Evolutionary conservation across 768 basidiomycete genomes (phyloP), one percentile per base, ranked within the genome.

Genomic region (Mycena latifolia): DNA sequence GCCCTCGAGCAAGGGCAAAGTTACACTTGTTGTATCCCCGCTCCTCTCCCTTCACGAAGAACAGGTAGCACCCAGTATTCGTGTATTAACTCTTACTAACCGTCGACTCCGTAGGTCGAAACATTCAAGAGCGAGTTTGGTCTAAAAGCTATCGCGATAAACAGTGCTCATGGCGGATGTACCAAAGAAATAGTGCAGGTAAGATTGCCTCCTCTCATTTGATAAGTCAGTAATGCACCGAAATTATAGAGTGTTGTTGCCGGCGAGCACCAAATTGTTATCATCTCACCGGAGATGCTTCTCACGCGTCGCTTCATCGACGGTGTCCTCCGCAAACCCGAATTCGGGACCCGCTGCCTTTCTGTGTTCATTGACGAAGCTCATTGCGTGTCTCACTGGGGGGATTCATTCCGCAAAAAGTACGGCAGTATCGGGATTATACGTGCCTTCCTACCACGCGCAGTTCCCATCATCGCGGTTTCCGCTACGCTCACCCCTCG

Each of bases 311-410:
- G 56, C 0, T 65, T 65, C 43, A 47, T 65, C 10, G 63, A 65
- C 24, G 56, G 63, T 0, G 63, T 65, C 2, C 27, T 65, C 2
- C 55, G 56, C 41, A 65, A 65, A 14, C 33, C 56, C 1, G 55
- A 43, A 20, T 65, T 65, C 9, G 63, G 62, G 12, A 12, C 46
- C 2, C 54, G 62, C 1, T 63, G 62, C 15, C 55, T 63, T 1
- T 55, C 62, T 8, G 62, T 56, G 1, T 63, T 63, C 24, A 56
- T 63, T 5, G 62, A 81, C 48, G 78, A 82, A 60, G 78, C 78
- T 0, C 81, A 82, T 54, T 75, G 75, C 58, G 63, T 82, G 1
- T 79, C 78, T 1, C 78, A 79, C 47, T 82, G 80, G 80, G 79
- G 79, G 4, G 61, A 67, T 9, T 69, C 72, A 15, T 81, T 80